Evolutionary conservation across 192 early-diverging fungal species (phyloP), one percentile per base, ranked within the genome.

Genomic region (Backusella psychrophila): DNA sequence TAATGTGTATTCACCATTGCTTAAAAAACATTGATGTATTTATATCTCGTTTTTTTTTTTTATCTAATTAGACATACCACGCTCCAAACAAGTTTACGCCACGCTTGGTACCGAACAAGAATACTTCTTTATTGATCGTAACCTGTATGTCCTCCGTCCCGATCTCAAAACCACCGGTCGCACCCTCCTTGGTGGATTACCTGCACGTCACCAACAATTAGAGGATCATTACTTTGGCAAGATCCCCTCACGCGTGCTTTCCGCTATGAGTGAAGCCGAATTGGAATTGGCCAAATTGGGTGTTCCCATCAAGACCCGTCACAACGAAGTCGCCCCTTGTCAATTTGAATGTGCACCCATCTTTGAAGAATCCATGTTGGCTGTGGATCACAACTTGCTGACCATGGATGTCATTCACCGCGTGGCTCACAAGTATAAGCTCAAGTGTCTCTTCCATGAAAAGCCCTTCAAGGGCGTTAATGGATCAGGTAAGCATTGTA

Each of bases 161-260:
- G 98, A 99, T 82, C 89, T 99, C 70, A 98, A 98, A 91, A 96
- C 95, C 80, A 91, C 92, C 33, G 98, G 98, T 74, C 93, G 98
- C 77, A 98, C 96, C 49, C 88, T 99, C 41, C 81, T 99, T 49
- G 98, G 98, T 52, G 89, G 91, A 77, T 88, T 98, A 75, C 98
- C 98, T 49, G 96, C 98, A 74, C 94, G 96, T 81, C 96, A 98
- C 85, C 98, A 99, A 88, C 98, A 99, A 89, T 88, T 99, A 77
- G 98, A 99, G 84, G 98, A 99, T 85, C 98, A 99, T 88, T 99
- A 99, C 92, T 99, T 99, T 89, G 98, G 98, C 44, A 92, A 93
- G 77, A 96, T 99, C 72, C 98, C 98, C 66, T 89, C 92, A 71
- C 93, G 95, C 79, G 96, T 98, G 34, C 87, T 99, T 80, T 91